Conservation (phyloP, 2,329 filamentous ascomycete genomes). For the Stemphylium lycopersici region DNA sequence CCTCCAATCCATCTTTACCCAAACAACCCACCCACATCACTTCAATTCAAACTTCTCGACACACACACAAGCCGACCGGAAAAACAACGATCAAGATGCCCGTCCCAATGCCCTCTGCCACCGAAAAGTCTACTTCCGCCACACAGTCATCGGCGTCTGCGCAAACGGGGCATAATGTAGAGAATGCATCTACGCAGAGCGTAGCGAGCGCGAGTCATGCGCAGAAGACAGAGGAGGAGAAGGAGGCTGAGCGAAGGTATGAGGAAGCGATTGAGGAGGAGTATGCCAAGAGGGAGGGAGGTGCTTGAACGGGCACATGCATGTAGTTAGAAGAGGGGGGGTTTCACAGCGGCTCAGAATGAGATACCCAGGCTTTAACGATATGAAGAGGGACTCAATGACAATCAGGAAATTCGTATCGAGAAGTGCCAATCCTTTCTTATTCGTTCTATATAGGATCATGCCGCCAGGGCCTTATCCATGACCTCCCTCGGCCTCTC, state of each 20-base stretch:
- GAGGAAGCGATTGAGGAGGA: slow-evolving; percentile 50
- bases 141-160: slow-evolving; percentile 30
- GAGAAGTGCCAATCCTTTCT: too few relatives aligned
- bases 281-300: slow-evolving; percentile 49
- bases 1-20: not conserved
- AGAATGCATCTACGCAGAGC: slow-evolving; percentile 32
- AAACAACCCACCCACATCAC: not conserved
- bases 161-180: slow-evolving; percentile 31
- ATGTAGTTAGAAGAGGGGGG: not conserved
- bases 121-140: slow-evolving; percentile 16
- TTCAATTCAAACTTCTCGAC: not conserved
- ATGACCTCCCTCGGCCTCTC: slow-evolving; percentile 38
- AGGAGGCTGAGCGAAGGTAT: slow-evolving; percentile 43
- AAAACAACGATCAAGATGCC: slow-evolving; percentile 24
- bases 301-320: slow-evolving; percentile 31
- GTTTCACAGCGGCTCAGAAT: not conserved
- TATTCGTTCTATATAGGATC: not conserved
- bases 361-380: not conserved
- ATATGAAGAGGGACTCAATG: too few relatives aligned
- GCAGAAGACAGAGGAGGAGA: slow-evolving; percentile 39
- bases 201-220: slow-evolving; percentile 34
- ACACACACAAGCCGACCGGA: not conserved
- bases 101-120: slow-evolving; percentile 33
- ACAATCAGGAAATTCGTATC: too few relatives aligned
- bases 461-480: slow-evolving; percentile 42